Evolutionary conservation across 805 yeast genomes (phyloP).

Genomic region (Henningerozyma blattae): DNA sequence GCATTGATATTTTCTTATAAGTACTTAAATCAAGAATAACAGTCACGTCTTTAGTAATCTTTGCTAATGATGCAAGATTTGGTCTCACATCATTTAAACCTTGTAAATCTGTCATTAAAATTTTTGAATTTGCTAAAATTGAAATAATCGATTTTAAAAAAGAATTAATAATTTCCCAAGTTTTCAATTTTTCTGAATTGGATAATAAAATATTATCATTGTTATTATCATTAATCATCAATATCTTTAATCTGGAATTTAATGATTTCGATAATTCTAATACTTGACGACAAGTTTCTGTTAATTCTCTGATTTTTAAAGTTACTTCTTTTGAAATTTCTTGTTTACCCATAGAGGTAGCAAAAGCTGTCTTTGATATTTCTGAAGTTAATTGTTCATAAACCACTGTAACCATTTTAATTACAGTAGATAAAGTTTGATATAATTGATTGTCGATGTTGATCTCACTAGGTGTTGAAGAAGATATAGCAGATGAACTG

Average conservation of each 20-base stretch:
- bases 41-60: conserved; percentile 85
- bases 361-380: conserved; percentile 51
- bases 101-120: conserved; percentile 72
- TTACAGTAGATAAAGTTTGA: conserved; percentile 49
- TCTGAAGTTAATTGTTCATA: conserved; percentile 62
- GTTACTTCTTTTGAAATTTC: conserved; percentile 29
- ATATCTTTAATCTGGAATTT: conserved; percentile 40
- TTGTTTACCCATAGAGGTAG: conserved; percentile 30
- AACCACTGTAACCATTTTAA: conserved; percentile 62
- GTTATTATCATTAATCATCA: conserved; percentile 20
- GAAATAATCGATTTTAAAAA: conserved; percentile 75
- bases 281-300: conserved; percentile 64
- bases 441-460: conserved; percentile 60
- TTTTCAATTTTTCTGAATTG: conserved; percentile 41
- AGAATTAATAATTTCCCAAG: conserved; percentile 78
- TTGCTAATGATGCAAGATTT: conserved; percentile 68
- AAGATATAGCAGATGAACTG: conserved; percentile 7
- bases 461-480: conserved; percentile 1
- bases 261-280: conserved; percentile 71
- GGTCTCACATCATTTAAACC: conserved; percentile 69
- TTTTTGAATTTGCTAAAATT: conserved; percentile 73
- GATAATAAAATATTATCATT: conserved; percentile 29
- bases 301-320: conserved; percentile 60
- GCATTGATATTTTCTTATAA: conserved; percentile 26
- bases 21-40: conserved; percentile 65